Evolutionary conservation across 75 land plant genomes (phyloP).

Genomic region (Isoetes taiwanensis): DNA sequence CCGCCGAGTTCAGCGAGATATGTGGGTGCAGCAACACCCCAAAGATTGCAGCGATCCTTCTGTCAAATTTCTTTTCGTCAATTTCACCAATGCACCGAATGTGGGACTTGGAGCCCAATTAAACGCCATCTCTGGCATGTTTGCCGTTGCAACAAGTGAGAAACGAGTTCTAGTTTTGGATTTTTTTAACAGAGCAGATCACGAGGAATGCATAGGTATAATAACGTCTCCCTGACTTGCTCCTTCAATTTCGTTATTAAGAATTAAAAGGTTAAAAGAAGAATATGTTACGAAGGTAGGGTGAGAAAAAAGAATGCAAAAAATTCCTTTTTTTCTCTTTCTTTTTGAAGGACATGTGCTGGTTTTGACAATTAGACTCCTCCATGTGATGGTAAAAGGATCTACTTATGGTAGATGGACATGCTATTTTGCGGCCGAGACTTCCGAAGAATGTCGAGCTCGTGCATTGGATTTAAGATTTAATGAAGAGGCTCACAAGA

Average conservation of each 20-base stretch:
- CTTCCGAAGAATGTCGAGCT: constrained; percentile 57
- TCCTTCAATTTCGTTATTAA: too few relatives aligned
- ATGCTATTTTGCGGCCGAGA: constrained; percentile 74
- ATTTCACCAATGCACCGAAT: constrained; percentile 55
- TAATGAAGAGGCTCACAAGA: constrained; percentile 39
- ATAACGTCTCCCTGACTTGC: too few relatives aligned
- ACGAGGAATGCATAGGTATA: constrained; percentile 66
- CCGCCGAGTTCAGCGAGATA: constrained; percentile 57
- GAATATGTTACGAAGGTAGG: too few relatives aligned
- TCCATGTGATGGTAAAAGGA: constrained; percentile 36
- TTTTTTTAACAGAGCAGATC: constrained; percentile 74
- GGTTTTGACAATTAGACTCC: background rate
- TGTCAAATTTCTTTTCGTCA: constrained; percentile 50
- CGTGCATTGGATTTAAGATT: constrained; percentile 40
- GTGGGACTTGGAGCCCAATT: constrained; percentile 85
- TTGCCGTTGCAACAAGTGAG: constrained; percentile 67
- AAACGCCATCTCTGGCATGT: constrained; percentile 60
- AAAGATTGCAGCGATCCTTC: constrained; percentile 42
- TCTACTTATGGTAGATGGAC: constrained; percentile 48
- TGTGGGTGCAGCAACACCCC: constrained; percentile 93
- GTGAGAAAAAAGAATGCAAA: background rate
- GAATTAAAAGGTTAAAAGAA: too few relatives aligned
- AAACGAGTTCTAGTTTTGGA: constrained; percentile 57
- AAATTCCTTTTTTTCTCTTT: background rate
- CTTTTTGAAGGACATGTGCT: too few relatives aligned